A percentile compares a stretch with the other conserved stretches of the same genome.
These are phyloP conservation scores for Ramularia endophylla DNA, from an alignment of 2,329 filamentous ascomycete species.

Conservation along the genomic window DNA sequence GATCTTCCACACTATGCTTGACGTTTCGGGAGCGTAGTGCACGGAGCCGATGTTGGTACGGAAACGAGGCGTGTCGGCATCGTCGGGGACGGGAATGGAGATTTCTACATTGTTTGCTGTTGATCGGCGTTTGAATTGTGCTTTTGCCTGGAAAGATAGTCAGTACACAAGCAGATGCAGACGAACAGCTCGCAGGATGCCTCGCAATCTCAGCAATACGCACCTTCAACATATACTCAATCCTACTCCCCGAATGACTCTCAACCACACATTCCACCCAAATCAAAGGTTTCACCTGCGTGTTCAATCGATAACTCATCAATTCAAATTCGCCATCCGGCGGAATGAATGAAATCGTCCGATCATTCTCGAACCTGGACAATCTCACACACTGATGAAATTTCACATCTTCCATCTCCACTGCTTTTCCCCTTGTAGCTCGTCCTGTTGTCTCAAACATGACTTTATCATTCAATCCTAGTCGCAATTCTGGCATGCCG, in stretches of 20 bases:
- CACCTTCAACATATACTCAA: slow-evolving; percentile 97
- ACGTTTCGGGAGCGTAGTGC: slow-evolving; percentile 96
- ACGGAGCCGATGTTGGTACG: slow-evolving; percentile 95
- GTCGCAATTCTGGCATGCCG: slow-evolving; percentile 91
- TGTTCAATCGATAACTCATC: slow-evolving; percentile 98
- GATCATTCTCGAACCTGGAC: slow-evolving; percentile 94
- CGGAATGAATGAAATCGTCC: slow-evolving; percentile 97
- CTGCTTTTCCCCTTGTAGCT: slow-evolving; percentile 89
- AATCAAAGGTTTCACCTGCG: slow-evolving; percentile 95
- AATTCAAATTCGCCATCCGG: slow-evolving; percentile 99
- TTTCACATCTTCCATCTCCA: slow-evolving; percentile 99
- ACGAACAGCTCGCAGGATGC: too few relatives aligned
- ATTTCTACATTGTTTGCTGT: slow-evolving; percentile 99
- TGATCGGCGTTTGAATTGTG: slow-evolving; percentile 95
- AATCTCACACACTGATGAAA: slow-evolving; percentile 98
- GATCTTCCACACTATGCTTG: slow-evolving; percentile 99
- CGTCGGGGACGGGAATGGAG: slow-evolving; percentile 91
- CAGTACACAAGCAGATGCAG: not conserved
- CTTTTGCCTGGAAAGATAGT: slow-evolving; percentile 59
- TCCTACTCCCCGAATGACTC: slow-evolving; percentile 86
- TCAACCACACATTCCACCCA: slow-evolving; percentile 99
- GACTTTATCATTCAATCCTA: slow-evolving; percentile 97
- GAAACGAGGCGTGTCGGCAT: slow-evolving; percentile 93
- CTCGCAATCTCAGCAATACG: too few relatives aligned
- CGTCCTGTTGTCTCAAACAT: slow-evolving; percentile 99